Conservation (phyloP, 2,329 filamentous ascomycete genomes). For the Fusarium sp. region DNA sequence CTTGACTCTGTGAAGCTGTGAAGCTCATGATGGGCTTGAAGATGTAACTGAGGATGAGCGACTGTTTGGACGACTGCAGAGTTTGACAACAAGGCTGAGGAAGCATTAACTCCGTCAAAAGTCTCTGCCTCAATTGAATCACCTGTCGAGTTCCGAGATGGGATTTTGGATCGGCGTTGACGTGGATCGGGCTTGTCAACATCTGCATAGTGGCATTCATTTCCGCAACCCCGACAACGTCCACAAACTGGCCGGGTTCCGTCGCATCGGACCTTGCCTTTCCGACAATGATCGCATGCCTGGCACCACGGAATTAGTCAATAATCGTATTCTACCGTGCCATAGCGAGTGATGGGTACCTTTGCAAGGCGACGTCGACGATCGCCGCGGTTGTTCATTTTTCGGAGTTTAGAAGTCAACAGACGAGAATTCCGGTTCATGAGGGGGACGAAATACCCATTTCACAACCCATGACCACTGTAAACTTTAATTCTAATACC, state of each 20-base stretch:
- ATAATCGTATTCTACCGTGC: accelerated
- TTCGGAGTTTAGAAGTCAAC: background rate
- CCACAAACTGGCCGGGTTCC: background rate
- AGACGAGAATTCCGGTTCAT: background rate
- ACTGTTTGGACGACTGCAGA: background rate
- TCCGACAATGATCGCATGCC: background rate
- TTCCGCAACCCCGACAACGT: background rate
- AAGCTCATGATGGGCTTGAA: background rate
- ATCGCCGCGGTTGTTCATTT: background rate
- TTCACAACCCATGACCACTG: background rate
- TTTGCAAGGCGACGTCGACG: background rate
- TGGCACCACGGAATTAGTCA: background rate
- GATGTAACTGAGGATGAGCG: background rate
- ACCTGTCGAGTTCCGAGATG: background rate
- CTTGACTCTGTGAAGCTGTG: background rate
- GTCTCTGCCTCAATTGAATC: no score
- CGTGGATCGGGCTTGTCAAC: background rate
- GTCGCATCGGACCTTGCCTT: background rate
- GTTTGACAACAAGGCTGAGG: background rate
- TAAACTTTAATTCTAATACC: background rate
- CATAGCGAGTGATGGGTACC: background rate
- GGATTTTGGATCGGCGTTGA: background rate
- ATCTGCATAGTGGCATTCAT: background rate
- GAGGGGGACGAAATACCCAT: background rate
- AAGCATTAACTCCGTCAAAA: background rate